A percentile compares a stretch with the other conserved stretches of the same genome.
These are phyloP conservation scores for Diaporthe sp. DNA, from an alignment of 2,329 filamentous ascomycete genomes.

Conservation along the genomic window DNA sequence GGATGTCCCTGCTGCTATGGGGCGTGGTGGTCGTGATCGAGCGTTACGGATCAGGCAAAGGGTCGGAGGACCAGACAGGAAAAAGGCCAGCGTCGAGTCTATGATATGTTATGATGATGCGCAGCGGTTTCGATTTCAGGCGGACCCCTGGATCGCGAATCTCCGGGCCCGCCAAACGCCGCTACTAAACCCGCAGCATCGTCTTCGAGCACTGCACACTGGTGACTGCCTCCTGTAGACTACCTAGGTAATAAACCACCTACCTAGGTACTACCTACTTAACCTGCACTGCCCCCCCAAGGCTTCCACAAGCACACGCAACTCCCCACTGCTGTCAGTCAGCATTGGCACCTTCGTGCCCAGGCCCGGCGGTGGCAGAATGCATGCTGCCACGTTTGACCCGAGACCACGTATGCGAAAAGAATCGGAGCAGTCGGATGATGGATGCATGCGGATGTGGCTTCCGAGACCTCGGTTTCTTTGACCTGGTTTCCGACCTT, in stretches of 20 bases:
- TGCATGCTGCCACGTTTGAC: background rate
- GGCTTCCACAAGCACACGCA: background rate
- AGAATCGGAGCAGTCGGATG: background rate
- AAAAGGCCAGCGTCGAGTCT: conserved; percentile 43
- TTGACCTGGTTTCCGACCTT: background rate
- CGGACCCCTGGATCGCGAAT: conserved; percentile 14
- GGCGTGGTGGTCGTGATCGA: background rate
- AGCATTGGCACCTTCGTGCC: background rate
- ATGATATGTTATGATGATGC: conserved; percentile 21
- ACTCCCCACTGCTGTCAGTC: background rate
- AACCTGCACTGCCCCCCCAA: background rate
- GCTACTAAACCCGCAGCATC: conserved; percentile 19
- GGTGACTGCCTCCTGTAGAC: background rate
- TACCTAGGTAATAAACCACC: too few species aligned
- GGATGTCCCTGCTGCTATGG: conserved; percentile 28
- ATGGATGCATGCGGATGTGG: background rate
- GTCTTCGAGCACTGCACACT: background rate
- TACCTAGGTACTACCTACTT: background rate
- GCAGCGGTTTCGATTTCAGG: conserved; percentile 5
- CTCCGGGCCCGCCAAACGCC: conserved; percentile 28
- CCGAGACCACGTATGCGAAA: background rate
- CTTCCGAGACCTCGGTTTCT: background rate
- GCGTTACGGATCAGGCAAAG: conserved; percentile 43
- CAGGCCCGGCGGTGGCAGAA: background rate
- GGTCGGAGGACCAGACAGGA: conserved; percentile 47